Evolutionary conservation across 2,329 filamentous ascomycete genomes (phyloP), one percentile per base, ranked within the genome.

Genomic region (Chrysoporthe puriensis): DNA sequence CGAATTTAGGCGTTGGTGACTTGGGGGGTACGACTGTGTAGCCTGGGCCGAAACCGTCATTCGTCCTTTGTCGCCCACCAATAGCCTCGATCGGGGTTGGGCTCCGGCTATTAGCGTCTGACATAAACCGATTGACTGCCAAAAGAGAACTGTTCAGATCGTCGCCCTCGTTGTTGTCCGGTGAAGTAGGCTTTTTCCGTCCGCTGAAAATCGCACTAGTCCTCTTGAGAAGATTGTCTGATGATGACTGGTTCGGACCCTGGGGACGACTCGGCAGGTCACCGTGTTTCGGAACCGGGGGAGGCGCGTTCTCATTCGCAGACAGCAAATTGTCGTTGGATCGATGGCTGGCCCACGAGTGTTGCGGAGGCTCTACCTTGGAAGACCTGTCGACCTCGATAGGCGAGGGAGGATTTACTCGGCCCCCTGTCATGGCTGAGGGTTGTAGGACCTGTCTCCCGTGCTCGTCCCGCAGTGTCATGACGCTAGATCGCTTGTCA

Each of bases 131-230:
- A 67, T 81, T 84, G 8, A 77, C 77, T 4, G 85, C 83, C 2
- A 88, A 72, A 2, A 88, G 75, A 34, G 78, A 83, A 1, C 82
- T 81, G 69, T 88, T 85, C 71, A 88, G 85, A 57, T 86, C 84
- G 58, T 86, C 80, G 6, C 74, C 77, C 7, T 79, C 77, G 7
- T 67, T 71, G 5, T 40, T 43, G 18, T 72, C 70, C 16, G 75
- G 73, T 6, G 71, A 64, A 8, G 71, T 73, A 50, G 43, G 43
- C 21, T 73, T 66, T 63, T 76, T 72, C 60, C 76, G 60, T 59
- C 75, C 70, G 48, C 62, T 64, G 66, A 75, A 72, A 62, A 76
- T 66, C 3, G 76, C 75, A 63, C 73, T 77, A 42, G 73, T 74
- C 50, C 74, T 68, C 58, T 73, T 74, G 4, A 74, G 64, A 42